Conservation (phyloP, 768 basidiomycete genomes). For the Leccinum boreale region DNA sequence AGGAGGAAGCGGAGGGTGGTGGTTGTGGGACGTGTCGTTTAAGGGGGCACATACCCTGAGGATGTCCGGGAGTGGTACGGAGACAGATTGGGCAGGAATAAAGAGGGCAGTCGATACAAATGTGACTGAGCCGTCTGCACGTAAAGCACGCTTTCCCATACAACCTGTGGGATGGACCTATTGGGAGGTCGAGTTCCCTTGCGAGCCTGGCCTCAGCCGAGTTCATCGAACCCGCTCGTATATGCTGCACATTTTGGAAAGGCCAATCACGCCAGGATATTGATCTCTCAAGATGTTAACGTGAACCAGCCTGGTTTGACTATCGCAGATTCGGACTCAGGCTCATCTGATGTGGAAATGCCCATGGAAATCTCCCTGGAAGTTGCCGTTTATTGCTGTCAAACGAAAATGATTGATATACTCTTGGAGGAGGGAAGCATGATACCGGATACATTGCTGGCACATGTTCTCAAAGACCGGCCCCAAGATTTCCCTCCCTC, state of each 20-base stretch:
- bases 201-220: no score
- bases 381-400: background rate
- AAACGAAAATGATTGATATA: background rate
- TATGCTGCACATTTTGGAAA: slow-evolving; percentile 1
- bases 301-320: background rate
- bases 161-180: no score
- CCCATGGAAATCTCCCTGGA: background rate
- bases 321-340: background rate
- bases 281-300: background rate
- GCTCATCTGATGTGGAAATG: background rate
- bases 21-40: no score
- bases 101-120: no score
- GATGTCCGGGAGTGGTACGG: no score
- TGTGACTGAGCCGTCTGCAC: no score
- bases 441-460: background rate
- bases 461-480: background rate
- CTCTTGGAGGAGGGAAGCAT: background rate
- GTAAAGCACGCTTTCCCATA: no score
- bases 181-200: no score
- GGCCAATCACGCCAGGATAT: background rate
- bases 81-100: no score
- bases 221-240: slow-evolving; percentile 10
- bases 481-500: background rate
- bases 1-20: no score
- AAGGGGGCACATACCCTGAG: no score